Percentiles rank a stretch among this genome's conserved stretches.
Conservation (phyloP, 148 eudicot genomes). For the Dysphania ambrosioides region DNA sequence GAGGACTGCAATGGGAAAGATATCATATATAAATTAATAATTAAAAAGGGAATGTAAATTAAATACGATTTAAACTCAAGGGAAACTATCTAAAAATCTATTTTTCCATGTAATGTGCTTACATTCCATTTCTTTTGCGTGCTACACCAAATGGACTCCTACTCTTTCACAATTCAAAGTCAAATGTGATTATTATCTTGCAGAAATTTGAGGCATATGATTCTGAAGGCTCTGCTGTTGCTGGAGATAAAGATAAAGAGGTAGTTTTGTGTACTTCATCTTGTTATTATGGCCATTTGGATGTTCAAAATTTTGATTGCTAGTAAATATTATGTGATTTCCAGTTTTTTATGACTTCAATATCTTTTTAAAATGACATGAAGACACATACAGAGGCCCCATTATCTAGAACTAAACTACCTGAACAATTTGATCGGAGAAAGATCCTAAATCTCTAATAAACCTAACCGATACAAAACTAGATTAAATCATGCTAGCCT, state of each 20-base stretch:
- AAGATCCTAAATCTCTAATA: not conserved
- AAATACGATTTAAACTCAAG: no score
- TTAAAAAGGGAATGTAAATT: no score
- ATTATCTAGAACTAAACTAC: not conserved
- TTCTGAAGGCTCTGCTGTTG: constrained; percentile 65
- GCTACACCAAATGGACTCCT: not conserved
- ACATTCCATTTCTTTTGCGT: not conserved
- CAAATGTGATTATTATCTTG: constrained; percentile 17
- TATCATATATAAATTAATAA: no score
- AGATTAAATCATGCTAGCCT: not conserved
- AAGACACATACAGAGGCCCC: not conserved
- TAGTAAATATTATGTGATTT: not conserved
- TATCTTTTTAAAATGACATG: no score
- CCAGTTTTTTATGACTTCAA: not conserved
- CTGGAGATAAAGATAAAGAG: constrained; percentile 92
- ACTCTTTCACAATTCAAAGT: not conserved
- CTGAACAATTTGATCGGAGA: not conserved
- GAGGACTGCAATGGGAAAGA: no score
- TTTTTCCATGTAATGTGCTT: not conserved
- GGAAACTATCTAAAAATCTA: not conserved
- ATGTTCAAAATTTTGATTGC: not conserved
- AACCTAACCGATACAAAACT: not conserved
- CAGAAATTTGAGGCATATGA: constrained; percentile 98
- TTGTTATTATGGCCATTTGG: not conserved
- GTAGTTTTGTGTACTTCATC: constrained; percentile 32